Percentiles rank a stretch among this genome's conserved stretches.
Evolutionary conservation across 306 rosid genomes (phyloP).

Genomic region (Cicer arietinum): DNA sequence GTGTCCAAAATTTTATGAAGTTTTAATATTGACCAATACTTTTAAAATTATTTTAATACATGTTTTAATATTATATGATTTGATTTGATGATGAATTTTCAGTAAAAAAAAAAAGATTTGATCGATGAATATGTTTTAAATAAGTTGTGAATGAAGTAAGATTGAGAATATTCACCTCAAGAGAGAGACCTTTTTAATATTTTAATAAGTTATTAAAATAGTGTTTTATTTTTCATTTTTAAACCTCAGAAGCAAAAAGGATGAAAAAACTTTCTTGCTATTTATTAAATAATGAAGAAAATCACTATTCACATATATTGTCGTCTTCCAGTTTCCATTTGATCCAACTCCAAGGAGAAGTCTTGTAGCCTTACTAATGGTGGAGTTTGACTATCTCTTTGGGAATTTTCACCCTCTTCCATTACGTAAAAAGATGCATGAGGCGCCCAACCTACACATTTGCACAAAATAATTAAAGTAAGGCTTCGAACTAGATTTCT

Average conservation of each 20-base stretch:
- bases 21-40: no score
- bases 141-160: not conserved
- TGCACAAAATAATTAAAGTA: not conserved
- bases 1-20: no score
- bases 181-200: not conserved
- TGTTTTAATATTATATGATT: no score
- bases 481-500: not conserved
- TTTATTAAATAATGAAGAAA: no score
- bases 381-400: conserved; percentile 11
- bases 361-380: not conserved
- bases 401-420: conserved; percentile 29
- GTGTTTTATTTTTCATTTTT: no score
- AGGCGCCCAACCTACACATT: conserved; percentile 65
- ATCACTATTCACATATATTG: not conserved
- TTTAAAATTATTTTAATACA: no score
- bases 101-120: no score
- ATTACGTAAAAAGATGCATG: conserved; percentile 48
- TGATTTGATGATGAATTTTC: no score
- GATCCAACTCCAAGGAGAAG: not conserved
- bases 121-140: no score
- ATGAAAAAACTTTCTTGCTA: not conserved
- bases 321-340: conserved; percentile 43
- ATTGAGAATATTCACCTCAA: not conserved
- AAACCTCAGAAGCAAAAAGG: no score
- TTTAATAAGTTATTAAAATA: no score